Evolutionary conservation across 768 basidiomycete genomes (phyloP), one percentile per base, ranked within the genome.

Genomic region (Tulasnella sp.): DNA sequence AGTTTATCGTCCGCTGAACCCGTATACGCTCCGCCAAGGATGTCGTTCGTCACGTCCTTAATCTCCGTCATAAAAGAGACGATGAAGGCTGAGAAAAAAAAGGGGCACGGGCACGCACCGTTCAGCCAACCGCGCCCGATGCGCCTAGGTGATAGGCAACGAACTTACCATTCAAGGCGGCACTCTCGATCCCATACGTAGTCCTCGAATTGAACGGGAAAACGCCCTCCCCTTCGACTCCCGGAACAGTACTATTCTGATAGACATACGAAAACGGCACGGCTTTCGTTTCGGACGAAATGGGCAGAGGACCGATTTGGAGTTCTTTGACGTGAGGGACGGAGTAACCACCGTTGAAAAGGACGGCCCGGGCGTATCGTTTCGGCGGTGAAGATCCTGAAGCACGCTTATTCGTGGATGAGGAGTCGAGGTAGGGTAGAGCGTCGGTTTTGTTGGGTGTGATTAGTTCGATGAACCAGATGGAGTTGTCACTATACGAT

Each of bases 401-500:
- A 8, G 42, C 39, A 9, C 22, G 25, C 42, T 52, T 36, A 7
- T 17, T 52, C 1, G 72, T 9, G 3, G 71, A 25, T 12, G 22
- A n/a, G 31, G 72, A 34, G 29, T 73, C 72, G 40, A 73, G 22
- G 42, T 73, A 73, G 4, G 72, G 22, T 7, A 73, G 1, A 11
- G 36, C 72, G 6, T 22, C 37, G 72, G 72, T 42, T 36, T 73
- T 73, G 72, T 73, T 73, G n/a, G 72, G 72, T 22, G 45, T 73
- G 6, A 73, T 37, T 1, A 52, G 39, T 52, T 73, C 72, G 42
- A 73, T 73, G 39, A 73, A 19, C 40, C 52, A 73, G 42, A 73
- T 73, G 37, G 72, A 49, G 34, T 73, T 73, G 15, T 73, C 72
- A 29, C 72, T 73, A 54, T 4, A 29, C 4, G 42, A 29, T 3